Conservation (phyloP, 352 stramenopile genomes). For the Phytophthora fragariae region DNA sequence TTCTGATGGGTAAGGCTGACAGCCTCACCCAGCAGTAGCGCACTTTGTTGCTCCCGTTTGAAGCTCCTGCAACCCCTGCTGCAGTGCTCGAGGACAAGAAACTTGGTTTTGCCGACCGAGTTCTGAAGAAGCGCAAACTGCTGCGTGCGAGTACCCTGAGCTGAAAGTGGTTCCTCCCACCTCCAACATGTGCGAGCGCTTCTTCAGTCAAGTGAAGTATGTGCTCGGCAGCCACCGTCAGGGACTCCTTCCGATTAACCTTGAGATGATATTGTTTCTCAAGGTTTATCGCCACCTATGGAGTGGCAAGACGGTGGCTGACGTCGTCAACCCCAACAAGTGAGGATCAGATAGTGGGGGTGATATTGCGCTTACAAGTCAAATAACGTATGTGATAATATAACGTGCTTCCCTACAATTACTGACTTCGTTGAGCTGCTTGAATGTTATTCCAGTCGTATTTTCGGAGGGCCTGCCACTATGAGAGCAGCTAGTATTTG, state of each 20-base stretch:
- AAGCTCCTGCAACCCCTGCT: background rate
- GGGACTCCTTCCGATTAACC: background rate
- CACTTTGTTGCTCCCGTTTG: background rate
- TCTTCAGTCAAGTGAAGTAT: background rate
- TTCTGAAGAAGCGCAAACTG: background rate
- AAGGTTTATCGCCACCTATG: background rate
- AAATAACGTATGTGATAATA: background rate
- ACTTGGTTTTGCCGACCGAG: background rate
- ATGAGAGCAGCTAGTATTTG: too few relatives aligned
- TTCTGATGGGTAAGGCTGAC: background rate
- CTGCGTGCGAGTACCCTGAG: constrained; percentile 1
- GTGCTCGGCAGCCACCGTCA: background rate
- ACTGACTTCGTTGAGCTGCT: background rate
- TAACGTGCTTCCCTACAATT: background rate
- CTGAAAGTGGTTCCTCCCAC: background rate
- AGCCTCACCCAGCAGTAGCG: background rate
- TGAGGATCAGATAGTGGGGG: background rate
- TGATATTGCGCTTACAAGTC: background rate
- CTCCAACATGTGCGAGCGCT: background rate
- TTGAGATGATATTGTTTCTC: background rate
- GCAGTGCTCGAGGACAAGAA: background rate
- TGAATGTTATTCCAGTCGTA: background rate
- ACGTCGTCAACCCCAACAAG: background rate
- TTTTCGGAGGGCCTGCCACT: background rate
- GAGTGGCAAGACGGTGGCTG: background rate